Evolutionary conservation across 225 moss, liverwort and hornwort species (phyloP), one percentile per base, ranked within the genome.

Genomic region (Marchantia paleacea): DNA sequence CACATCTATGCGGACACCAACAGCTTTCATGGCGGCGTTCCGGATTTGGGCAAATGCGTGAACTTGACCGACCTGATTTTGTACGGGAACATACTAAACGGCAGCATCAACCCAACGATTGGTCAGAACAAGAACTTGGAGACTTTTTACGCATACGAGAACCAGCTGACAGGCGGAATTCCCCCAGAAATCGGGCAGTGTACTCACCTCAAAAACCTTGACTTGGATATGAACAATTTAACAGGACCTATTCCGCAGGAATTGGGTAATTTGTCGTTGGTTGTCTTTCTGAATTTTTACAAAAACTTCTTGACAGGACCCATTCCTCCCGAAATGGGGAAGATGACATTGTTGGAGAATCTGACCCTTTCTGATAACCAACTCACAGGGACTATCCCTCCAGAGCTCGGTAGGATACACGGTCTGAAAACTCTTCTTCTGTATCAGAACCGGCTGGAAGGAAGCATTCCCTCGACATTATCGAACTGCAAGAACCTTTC

Each of bases 281-380:
- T 65, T 51, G 51, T 14, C 3, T 78, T 78, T 10, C 39, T 76
- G 47, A 76, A 76, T 76, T 63, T 76, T 9, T 76, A 76, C 76
- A 19, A 16, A 5, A 76, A 76, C 62, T 31, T 39, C 19, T 47
- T 76, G 76, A 26, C 76, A 4, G 88, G 88, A 30, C 1, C 12
- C 30, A 72, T 88, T 47, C 88, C 88, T 57, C 71, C 78, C 3
- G 75, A 83, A 20, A 64, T 88, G 10, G 85, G 85, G 18, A 83
- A 79, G 28, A 81, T 83, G 39, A 52, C 25, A 7, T 73, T 22
- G 49, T 7, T 74, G 64, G 19, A 26, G 52, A 53, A 52, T 54
- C 52, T 65, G 10, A 61, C 60, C 15, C 65, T 81, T 3, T 10
- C 24, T 1, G 50, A 64, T 18, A 81, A 81, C 53, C 50, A 64